Conservation (phyloP, 2,329 filamentous ascomycete genomes). For the Fusarium acutatum region DNA sequence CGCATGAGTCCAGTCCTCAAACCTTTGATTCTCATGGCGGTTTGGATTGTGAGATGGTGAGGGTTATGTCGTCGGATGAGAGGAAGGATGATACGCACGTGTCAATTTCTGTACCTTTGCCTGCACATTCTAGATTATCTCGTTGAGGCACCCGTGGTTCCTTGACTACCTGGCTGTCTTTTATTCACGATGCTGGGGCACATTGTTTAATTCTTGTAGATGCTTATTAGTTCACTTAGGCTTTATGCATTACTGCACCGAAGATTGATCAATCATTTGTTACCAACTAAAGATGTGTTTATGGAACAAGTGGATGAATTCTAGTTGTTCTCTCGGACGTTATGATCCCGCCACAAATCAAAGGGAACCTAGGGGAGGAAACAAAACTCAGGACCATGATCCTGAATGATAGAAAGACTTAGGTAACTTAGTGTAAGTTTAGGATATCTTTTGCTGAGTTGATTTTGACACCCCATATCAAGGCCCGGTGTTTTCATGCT, state of each 20-base stretch:
- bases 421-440: too few relatives aligned
- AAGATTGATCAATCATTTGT: not conserved
- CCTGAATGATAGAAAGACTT: too few relatives aligned
- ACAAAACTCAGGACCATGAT: too few relatives aligned
- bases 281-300: too few relatives aligned
- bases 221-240: not conserved
- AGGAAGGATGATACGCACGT: not conserved
- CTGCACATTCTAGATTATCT: not conserved
- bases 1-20: not conserved
- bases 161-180: rapidly evolving
- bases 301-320: rapidly evolving
- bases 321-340: not conserved
- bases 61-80: constrained; percentile 9
- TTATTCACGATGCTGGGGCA: rapidly evolving
- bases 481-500: too few relatives aligned
- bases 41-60: constrained; percentile 23
- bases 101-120: not conserved
- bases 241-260: not conserved
- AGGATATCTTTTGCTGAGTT: too few relatives aligned
- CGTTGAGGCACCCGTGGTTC: not conserved
- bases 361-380: too few relatives aligned
- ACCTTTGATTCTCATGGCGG: not conserved
- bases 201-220: not conserved
- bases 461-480: too few relatives aligned
- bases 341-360: rapidly evolving